These are phyloP conservation scores for Xylariaceae sp. DNA, from an alignment of 2,329 filamentous ascomycete genomes.

Conservation along the genomic window DNA sequence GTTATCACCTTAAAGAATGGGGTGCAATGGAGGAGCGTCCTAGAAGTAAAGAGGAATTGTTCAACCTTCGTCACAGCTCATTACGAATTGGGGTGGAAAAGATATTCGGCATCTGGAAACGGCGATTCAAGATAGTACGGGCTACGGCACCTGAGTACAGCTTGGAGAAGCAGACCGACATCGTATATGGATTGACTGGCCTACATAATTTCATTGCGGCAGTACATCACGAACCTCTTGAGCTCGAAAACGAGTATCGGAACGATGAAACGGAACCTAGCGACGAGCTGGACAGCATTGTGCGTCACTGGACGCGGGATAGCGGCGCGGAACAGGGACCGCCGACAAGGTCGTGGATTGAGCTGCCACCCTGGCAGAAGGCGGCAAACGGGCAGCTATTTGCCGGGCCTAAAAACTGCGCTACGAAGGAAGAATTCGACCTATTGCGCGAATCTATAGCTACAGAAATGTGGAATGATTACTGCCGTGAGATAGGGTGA, in stretches of 20 bases:
- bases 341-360: too few species aligned
- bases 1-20: neutral
- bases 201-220: neutral
- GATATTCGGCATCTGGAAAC: neutral
- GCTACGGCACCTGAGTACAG: neutral
- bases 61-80: neutral
- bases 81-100: neutral
- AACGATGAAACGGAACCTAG: neutral
- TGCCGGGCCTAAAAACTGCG: too few species aligned
- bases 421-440: too few species aligned
- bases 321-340: too few species aligned
- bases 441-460: too few species aligned
- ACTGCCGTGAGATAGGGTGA: too few species aligned
- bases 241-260: too few species aligned
- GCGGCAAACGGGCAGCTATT: too few species aligned
- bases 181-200: neutral
- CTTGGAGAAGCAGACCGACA: neutral
- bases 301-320: too few species aligned
- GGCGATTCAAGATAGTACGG: neutral
- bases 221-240: too few species aligned
- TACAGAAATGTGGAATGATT: too few species aligned
- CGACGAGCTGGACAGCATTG: neutral
- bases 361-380: too few species aligned
- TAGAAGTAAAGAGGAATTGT: neutral
- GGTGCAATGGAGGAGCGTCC: neutral